A percentile compares a stretch with the other conserved stretches of the same genome.
Conservation (phyloP, 768 basidiomycete species). For the Rubroboletus satanas region DNA sequence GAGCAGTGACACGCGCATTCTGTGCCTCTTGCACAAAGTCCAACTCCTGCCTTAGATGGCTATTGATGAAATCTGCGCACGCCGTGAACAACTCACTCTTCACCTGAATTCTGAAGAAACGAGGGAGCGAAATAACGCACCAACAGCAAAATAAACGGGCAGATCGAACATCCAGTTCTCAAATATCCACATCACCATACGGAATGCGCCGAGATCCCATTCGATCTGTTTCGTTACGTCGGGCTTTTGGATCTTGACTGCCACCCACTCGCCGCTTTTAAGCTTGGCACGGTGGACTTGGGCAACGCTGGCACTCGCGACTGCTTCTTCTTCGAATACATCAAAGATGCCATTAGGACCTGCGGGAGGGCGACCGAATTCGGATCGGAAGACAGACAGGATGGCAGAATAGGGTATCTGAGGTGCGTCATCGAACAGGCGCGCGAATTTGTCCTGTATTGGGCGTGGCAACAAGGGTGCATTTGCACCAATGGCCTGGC, state of each 20-base stretch:
- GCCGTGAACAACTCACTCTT: neutral
- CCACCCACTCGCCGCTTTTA: conserved; percentile 62
- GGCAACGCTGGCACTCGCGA: conserved; percentile 88
- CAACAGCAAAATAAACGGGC: conserved; percentile 77
- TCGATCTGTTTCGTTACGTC: conserved; percentile 82
- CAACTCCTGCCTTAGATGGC: conserved; percentile 79
- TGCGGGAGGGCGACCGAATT: conserved; percentile 63
- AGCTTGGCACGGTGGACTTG: conserved; percentile 85
- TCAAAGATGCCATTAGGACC: conserved; percentile 75
- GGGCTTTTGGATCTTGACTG: conserved; percentile 92
- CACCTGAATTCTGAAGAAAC: neutral
- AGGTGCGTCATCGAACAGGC: conserved; percentile 86
- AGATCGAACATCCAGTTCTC: conserved; percentile 81
- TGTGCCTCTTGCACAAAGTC: conserved; percentile 77
- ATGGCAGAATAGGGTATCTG: conserved; percentile 74
- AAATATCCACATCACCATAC: conserved; percentile 75
- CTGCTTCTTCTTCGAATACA: conserved; percentile 67
- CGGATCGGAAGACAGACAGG: conserved; percentile 58
- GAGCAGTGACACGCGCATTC: conserved; percentile 69
- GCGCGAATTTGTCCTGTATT: conserved; percentile 77
- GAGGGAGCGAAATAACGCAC: conserved; percentile 35
- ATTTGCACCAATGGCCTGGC: conserved; percentile 82
- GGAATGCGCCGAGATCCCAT: conserved; percentile 72
- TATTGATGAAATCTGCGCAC: conserved; percentile 65
- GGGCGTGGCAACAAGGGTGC: conserved; percentile 80